These are phyloP conservation scores for Lycium ferocissimum DNA, from an alignment of 257 asterid genomes.

Conservation along the genomic window DNA sequence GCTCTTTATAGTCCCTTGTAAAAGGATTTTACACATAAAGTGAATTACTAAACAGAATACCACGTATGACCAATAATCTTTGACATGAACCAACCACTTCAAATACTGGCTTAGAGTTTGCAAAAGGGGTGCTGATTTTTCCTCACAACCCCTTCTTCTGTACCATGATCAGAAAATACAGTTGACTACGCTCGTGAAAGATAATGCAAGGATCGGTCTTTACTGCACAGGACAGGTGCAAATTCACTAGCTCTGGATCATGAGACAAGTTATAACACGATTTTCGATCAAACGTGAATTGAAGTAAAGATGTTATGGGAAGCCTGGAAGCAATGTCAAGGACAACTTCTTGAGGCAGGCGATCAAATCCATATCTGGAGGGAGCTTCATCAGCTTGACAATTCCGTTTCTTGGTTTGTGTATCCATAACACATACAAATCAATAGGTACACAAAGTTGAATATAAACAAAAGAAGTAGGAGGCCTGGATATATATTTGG, in stretches of 20 bases:
- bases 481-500: neutral
- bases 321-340: conserved; percentile 52
- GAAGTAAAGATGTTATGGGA: conserved; percentile 47
- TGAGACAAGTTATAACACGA: conserved; percentile 36
- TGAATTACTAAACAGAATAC: neutral
- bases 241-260: conserved; percentile 35
- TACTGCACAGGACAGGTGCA: conserved; percentile 35
- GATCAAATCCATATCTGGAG: conserved; percentile 28
- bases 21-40: conserved; percentile 12
- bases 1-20: conserved; percentile 1
- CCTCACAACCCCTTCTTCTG: neutral
- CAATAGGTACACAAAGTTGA: neutral
- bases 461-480: too few species aligned
- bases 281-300: conserved; percentile 40
- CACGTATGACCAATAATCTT: neutral
- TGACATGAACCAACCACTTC: neutral
- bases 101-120: too few species aligned
- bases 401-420: conserved; percentile 10
- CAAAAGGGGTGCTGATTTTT: neutral
- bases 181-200: conserved; percentile 44
- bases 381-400: conserved; percentile 18
- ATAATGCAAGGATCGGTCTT: conserved; percentile 36
- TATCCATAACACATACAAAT: neutral
- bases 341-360: conserved; percentile 39
- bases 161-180: conserved; percentile 27